Base-by-base conservation (phyloP, 1,284 basidiomycete species). In the Melampsora americana region DNA sequence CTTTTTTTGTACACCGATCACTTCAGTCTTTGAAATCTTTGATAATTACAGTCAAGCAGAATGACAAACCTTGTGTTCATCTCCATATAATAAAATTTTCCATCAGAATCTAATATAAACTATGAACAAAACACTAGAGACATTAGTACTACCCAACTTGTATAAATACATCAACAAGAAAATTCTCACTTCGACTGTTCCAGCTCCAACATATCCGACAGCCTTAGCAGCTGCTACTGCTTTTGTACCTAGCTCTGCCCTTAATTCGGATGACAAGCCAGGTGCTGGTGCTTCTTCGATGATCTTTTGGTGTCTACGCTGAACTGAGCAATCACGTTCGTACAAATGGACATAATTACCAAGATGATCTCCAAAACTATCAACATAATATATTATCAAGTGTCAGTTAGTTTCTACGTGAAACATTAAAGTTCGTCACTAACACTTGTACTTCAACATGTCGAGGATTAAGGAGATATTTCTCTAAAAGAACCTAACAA, bases 241-340 rank as follows among this genome's bases (percentile, higher is more conserved):
- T 84, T 94, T 96, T 64, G 88, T 87, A 64, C 92, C 90, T 77
- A 97, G 84, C 79, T 94, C 90, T 44, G 86, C 87, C 53, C 93
- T 87, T 60, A 95, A 85, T 77, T 90, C 89, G 0, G 87, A 84
- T 0, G 89, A 87, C 35, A 97, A 84, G 2, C 92, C 92, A 2
- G 94, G 94, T 3, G 94, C 95, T 23, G 95, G 95, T 5, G 94
- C 93, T 87, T 95, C 92, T 82, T 95, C 92, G 77, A 95, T 93
- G 78, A 95, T 93, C 86, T 95, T 96, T 85, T 96, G 93, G 81
- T 95, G 94, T 77, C 94, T 86, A 79, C 95, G 85, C 84, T 97
- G 95, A 14, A 96, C 93, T 0, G 92, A 94, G 82, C 94, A 97
- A 82, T 97, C 94, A 65, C 94, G 86, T 83, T 95, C 93, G 89